A percentile compares a stretch with the other conserved stretches of the same genome.
Evolutionary conservation across 139 green algal genomes (phyloP).

Genomic region (Choricystis sp.): DNA sequence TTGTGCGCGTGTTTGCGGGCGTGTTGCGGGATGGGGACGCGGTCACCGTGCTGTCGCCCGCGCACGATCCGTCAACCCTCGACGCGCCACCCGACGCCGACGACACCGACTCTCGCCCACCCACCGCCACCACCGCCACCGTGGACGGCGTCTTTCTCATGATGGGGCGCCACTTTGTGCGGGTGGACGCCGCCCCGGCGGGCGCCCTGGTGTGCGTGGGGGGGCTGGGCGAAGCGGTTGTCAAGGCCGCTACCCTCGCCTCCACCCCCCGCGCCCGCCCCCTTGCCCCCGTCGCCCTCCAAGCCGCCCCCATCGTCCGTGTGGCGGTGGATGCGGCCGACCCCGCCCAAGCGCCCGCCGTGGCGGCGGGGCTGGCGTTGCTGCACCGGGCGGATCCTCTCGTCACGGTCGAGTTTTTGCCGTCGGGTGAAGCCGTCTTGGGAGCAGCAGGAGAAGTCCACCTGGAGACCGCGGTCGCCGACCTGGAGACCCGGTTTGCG

Average conservation of each 20-base stretch:
- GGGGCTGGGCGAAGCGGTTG: constrained; percentile 60
- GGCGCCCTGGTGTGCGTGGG: constrained; percentile 78
- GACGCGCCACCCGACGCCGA: constrained; percentile 11
- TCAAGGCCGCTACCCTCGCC: constrained; percentile 85
- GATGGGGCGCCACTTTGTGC: constrained; percentile 80
- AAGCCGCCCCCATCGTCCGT: constrained; percentile 67
- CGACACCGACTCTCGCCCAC: not conserved
- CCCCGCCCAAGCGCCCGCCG: constrained; percentile 52
- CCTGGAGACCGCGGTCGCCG: constrained; percentile 87
- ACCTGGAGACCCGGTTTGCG: constrained; percentile 86
- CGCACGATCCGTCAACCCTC: constrained; percentile 68
- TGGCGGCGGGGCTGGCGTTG: constrained; percentile 71
- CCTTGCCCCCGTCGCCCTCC: constrained; percentile 79
- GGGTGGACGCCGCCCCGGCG: constrained; percentile 52
- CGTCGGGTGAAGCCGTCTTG: constrained; percentile 72
- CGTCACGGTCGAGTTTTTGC: constrained; percentile 34
- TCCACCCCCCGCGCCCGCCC: constrained; percentile 44
- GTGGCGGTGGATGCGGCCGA: constrained; percentile 82
- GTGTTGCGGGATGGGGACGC: constrained; percentile 33
- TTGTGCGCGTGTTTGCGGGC: constrained; percentile 74
- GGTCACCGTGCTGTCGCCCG: constrained; percentile 55
- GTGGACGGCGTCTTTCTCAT: constrained; percentile 74
- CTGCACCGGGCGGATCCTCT: constrained; percentile 88
- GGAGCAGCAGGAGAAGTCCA: constrained; percentile 91
- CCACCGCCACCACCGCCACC: constrained; percentile 3